Evolutionary conservation across 176 grass and related monocot species (phyloP).

Genomic region (Sorghum bicolor): DNA sequence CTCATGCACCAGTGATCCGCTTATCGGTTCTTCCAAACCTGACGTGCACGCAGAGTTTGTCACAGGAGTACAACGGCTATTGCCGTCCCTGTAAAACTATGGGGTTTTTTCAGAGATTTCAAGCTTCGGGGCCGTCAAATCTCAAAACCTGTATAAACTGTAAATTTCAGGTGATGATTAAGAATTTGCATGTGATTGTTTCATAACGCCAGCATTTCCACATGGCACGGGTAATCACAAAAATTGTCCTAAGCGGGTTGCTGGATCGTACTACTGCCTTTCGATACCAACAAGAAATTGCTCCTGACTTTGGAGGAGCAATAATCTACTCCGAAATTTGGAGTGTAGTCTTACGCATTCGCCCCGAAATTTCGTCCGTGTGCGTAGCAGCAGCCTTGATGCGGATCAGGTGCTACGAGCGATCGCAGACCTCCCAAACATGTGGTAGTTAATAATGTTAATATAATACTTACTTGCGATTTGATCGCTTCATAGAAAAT

Average conservation of each 20-base stretch:
- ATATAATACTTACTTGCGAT: background rate
- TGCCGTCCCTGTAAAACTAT: background rate
- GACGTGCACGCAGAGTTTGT: background rate
- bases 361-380: background rate
- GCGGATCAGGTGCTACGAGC: slow-evolving; percentile 1
- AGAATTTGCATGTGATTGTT: background rate
- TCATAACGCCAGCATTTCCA: background rate
- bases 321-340: background rate
- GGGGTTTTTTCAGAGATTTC: background rate
- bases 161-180: background rate
- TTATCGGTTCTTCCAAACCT: background rate
- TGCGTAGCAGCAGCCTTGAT: background rate
- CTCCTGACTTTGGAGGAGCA: background rate
- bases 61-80: background rate
- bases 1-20: too few relatives aligned
- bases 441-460: background rate
- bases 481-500: too few relatives aligned
- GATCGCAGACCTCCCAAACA: background rate
- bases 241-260: background rate
- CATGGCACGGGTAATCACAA: background rate
- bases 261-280: background rate
- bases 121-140: too few relatives aligned
- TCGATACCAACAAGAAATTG: background rate
- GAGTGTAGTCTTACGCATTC: background rate
- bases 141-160: too few relatives aligned